Base-by-base conservation (phyloP, 1,139 yeast genomes). In the Magnusiomyces sp. region DNA sequence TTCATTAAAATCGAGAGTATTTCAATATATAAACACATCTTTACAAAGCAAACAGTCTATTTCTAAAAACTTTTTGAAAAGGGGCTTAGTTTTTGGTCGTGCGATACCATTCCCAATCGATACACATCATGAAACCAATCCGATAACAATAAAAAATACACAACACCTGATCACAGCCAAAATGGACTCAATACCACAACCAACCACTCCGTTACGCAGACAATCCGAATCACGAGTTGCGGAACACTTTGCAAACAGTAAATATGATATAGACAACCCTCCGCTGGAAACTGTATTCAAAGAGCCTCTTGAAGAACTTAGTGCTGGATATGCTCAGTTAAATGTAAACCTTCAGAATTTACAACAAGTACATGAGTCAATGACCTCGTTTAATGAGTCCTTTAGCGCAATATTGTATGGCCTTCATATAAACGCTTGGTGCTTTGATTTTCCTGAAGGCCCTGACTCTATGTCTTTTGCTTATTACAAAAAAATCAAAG, bases 381-480 rank as follows among this genome's bases (percentile, higher is more conserved):
- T 81, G 7, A 63, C 66, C 10, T 70, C 72, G 33, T 80, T 81
- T 63, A 81, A 80, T 58, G 87, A 81, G 60, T 74, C 81, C 13
- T 80, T 81, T 62, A 77, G 83, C 1, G 73, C 82, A 53, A 79
- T 81, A 52, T 61, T 81, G 52, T 80, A 80, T 57, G 84, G 87
- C 1, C 65, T 81, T 49, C 74, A 79, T 51, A 78, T 81, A 65
- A 80, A 83, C 50, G 82, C 83, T 65, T 81, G 84, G 79, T 80
- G 87, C 60, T 80, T 79, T 40, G 85, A 80, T 62, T 80, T 80
- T 55, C 63, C 65, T 14, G 77, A 75, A 56, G 70, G 72, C 0
- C 75, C 77, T 4, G 62, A 62, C 7, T 52, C 59, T 2, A 66
- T 62, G 43, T 58, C 63, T 45, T 60, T 62, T 46, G 46, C 43